These are phyloP conservation scores for Solanum virginianum DNA, from an alignment of 257 asterid genomes.

Conservation along the genomic window DNA sequence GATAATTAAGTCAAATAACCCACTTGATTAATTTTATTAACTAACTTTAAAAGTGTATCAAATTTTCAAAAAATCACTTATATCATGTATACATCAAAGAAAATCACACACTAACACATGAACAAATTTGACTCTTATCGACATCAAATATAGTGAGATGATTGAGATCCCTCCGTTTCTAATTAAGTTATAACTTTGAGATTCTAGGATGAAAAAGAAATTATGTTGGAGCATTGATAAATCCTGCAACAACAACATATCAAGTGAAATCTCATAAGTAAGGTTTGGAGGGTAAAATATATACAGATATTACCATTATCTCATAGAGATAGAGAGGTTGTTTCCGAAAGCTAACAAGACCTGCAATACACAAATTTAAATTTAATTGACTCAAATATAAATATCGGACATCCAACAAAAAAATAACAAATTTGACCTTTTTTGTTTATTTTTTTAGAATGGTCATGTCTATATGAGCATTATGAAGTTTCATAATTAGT, in stretches of 20 bases:
- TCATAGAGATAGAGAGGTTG: too few species aligned
- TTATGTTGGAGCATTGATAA: not conserved
- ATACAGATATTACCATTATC: too few species aligned
- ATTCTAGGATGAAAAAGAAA: not conserved
- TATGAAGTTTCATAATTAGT: not conserved
- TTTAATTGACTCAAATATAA: not conserved
- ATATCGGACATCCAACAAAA: accelerated
- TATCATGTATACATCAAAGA: not conserved
- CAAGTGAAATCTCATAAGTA: accelerated
- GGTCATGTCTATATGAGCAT: not conserved
- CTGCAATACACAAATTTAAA: not conserved
- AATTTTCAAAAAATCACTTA: not conserved
- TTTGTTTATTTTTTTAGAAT: not conserved
- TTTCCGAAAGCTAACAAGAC: accelerated
- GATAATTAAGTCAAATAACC: not conserved
- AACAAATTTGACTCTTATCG: not conserved
- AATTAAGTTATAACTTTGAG: not conserved
- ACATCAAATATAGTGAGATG: not conserved
- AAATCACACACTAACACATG: not conserved
- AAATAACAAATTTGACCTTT: not conserved
- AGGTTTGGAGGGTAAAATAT: too few species aligned
- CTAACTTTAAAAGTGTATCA: not conserved
- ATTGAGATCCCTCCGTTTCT: accelerated
- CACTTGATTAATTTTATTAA: not conserved
- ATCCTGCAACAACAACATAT: too few species aligned